These are phyloP conservation scores for Lippia alba DNA, from an alignment of 305 asterid genomes.

Conservation along the genomic window DNA sequence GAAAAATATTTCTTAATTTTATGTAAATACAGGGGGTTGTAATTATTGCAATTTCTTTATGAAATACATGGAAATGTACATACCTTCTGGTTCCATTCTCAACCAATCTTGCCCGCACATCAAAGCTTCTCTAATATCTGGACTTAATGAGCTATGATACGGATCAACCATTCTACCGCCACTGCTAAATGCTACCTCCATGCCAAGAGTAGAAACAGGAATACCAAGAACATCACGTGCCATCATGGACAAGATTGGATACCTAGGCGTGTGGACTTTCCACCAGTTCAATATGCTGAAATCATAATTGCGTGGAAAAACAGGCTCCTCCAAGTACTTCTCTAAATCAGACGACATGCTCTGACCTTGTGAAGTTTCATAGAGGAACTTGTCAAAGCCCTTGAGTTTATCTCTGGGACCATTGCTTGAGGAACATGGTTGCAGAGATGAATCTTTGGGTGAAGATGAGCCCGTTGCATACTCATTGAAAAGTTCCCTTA, in stretches of 20 bases:
- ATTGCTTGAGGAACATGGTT: slow-evolving; percentile 49
- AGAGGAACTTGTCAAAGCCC: slow-evolving; percentile 89
- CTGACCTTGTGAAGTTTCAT: slow-evolving; percentile 75
- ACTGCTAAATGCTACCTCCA: slow-evolving; percentile 68
- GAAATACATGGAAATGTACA: slow-evolving; percentile 1
- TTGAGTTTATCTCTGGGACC: slow-evolving; percentile 74
- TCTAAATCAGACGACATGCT: slow-evolving; percentile 76
- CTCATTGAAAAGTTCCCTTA: slow-evolving; percentile 76
- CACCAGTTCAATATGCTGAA: slow-evolving; percentile 95
- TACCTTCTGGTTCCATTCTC: slow-evolving; percentile 75
- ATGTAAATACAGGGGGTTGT: too few species aligned
- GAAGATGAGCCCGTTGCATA: slow-evolving; percentile 62
- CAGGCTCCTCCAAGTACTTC: slow-evolving; percentile 85
- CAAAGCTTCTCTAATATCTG: slow-evolving; percentile 84
- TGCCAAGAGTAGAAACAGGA: slow-evolving; percentile 81
- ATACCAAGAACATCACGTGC: slow-evolving; percentile 88
- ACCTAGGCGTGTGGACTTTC: slow-evolving; percentile 97
- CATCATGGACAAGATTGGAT: slow-evolving; percentile 91
- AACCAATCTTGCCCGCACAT: slow-evolving; percentile 96
- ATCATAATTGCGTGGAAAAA: slow-evolving; percentile 83
- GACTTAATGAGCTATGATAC: slow-evolving; percentile 61
- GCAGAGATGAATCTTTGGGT: slow-evolving; percentile 48
- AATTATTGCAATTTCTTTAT: too few species aligned
- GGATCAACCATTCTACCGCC: slow-evolving; percentile 71
- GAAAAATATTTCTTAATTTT: too few species aligned